Evolutionary conservation across 1,139 yeast genomes (phyloP).

Genomic region (Williopsis jadinii): DNA sequence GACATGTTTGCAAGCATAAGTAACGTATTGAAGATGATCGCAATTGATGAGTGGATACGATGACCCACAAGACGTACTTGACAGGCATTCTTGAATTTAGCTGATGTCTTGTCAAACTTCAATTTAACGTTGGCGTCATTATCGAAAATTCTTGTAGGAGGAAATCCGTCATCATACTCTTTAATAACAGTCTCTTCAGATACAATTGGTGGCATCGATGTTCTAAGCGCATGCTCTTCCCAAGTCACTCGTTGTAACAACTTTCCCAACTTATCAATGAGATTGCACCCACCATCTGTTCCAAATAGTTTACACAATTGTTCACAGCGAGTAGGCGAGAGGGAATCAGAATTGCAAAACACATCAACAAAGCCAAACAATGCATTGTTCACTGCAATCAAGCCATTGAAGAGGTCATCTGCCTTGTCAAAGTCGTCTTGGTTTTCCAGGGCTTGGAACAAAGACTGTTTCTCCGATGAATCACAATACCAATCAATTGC

Average conservation of each 20-base stretch:
- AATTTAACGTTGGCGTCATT: constrained; percentile 23
- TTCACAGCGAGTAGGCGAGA: constrained; percentile 41
- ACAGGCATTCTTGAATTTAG: constrained; percentile 54
- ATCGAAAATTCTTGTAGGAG: constrained; percentile 28
- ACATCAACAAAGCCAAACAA: constrained; percentile 44
- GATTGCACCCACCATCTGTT: constrained; percentile 28
- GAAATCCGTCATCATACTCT: constrained; percentile 23
- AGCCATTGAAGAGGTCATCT: constrained; percentile 25
- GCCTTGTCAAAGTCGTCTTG: constrained; percentile 19
- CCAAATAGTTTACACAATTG: constrained; percentile 42
- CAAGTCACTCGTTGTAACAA: constrained; percentile 42
- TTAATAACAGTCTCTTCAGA: constrained; percentile 38
- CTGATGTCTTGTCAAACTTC: constrained; percentile 30
- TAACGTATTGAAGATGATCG: constrained; percentile 26
- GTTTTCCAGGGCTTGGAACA: constrained; percentile 28
- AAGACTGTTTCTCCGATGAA: constrained; percentile 26
- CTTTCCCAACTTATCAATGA: constrained; percentile 33
- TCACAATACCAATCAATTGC: constrained; percentile 31
- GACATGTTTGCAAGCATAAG: constrained; percentile 12
- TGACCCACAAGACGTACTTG: constrained; percentile 47
- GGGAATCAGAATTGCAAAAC: constrained; percentile 43
- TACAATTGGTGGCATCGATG: constrained; percentile 39
- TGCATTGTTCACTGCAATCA: constrained; percentile 34
- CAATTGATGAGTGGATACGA: constrained; percentile 43
- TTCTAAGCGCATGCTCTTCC: constrained; percentile 51